phyloP scores from a whole-genome alignment of 768 basidiomycete species.

The Agrocybe chaxingu region DNA sequence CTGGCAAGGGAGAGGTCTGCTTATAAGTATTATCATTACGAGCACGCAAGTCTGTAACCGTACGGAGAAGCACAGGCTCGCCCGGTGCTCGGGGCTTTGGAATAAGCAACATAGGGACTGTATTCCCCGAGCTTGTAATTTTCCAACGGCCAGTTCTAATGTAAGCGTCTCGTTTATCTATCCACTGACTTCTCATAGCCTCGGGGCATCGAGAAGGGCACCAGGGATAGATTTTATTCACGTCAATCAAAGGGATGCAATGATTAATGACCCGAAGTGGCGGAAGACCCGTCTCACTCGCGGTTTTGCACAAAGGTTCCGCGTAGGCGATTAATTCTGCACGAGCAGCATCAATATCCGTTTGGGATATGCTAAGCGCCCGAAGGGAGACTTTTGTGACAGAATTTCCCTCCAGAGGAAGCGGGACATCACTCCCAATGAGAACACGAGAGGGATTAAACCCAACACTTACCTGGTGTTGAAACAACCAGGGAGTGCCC shows the following conservation, averaged over 20 bases:
- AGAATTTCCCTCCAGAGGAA: slow-evolving; percentile 13
- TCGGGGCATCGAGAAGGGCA: slow-evolving; percentile 28
- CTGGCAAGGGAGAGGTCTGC: slow-evolving; percentile 34
- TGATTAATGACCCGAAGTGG: slow-evolving; percentile 36
- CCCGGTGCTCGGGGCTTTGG: slow-evolving; percentile 22
- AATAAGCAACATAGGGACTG: slow-evolving; percentile 32
- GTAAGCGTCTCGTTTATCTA: slow-evolving; percentile 25
- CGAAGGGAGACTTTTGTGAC: slow-evolving; percentile 12
- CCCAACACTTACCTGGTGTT: slow-evolving; percentile 24
- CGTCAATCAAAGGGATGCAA: slow-evolving; percentile 35
- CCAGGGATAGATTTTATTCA: slow-evolving; percentile 27
- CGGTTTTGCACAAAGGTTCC: slow-evolving; percentile 19
- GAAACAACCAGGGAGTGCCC: slow-evolving; percentile 36
- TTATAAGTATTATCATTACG: slow-evolving; percentile 37
- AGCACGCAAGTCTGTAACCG: slow-evolving; percentile 31
- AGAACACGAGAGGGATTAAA: slow-evolving; percentile 24
- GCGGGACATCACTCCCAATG: slow-evolving; percentile 17
- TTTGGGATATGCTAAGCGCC: slow-evolving; percentile 7
- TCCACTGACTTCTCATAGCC: slow-evolving; percentile 25
- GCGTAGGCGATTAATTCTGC: slow-evolving; percentile 20
- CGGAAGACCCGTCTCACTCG: slow-evolving; percentile 25
- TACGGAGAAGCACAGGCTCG: slow-evolving; percentile 19
- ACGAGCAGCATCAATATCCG: slow-evolving; percentile 8
- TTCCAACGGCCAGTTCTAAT: slow-evolving; percentile 25
- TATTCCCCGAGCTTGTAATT: slow-evolving; percentile 26